Evolutionary conservation across 73 alveolate species (phyloP), one percentile per base, ranked within the genome.

Genomic region (Paramecium caudatum): DNA sequence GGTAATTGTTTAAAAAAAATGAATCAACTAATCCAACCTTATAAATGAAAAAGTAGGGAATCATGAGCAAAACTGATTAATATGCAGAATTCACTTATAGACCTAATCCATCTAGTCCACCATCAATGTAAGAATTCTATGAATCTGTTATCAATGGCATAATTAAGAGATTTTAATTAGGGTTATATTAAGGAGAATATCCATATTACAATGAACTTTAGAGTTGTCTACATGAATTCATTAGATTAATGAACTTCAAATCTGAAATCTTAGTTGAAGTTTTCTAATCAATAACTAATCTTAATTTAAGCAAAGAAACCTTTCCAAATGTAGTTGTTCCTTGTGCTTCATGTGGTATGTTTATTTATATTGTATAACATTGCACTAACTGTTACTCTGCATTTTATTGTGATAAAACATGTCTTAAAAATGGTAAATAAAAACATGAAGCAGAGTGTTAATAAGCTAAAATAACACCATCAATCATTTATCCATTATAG

Each of bases 291-390:
- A 86, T 86, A 2, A 86, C 93, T 21, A 86, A 86, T 46, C 47
- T 86, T 16, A 86, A 86, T 86, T 21, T 86, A 17, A 41, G 82
- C 19, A 86, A 86, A 63, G 92, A 86, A 63, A 16, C 82, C 17
- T 86, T 70, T 33, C 92, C 92, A 15, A 86, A 86, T 63, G 83
- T 86, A 6, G 92, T 86, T 23, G 90, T 86, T 7, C 93, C 93
- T 7, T 86, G 93, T 63, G 93, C 90, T 5, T 86, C 93, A 25
- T 86, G 93, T 78, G 90, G 84, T 19, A 86, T 86, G 93, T 86
- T 62, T 27, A 86, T 86, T 15, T 86, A 86, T 43, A 78, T 86
- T 1, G 84, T 62, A n/a, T 32, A 43, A 17, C 93, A 86, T 47
- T 86, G 93, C 30, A 63, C 9, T 15, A 63, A 45, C 2, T 86